phyloP scores from a whole-genome alignment of 2,329 filamentous ascomycete species.

The Chaetomium strumarium region DNA sequence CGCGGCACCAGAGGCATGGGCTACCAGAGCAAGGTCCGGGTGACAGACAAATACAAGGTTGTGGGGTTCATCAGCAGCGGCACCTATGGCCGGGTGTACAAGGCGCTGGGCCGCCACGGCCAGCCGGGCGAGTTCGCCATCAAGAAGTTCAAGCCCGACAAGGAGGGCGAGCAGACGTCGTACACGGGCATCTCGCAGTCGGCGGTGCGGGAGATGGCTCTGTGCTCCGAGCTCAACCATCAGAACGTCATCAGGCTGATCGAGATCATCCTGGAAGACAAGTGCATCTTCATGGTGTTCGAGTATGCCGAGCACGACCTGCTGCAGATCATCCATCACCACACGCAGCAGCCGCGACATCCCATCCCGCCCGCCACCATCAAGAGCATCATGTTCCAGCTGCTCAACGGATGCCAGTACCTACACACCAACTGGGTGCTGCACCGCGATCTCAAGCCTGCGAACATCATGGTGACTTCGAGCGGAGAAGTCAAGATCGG shows the following conservation, averaged over 20 bases:
- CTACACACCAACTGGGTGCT: conserved; percentile 96
- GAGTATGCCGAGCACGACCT: conserved; percentile 98
- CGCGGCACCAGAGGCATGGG: conserved; percentile 41
- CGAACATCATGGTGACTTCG: conserved; percentile 97
- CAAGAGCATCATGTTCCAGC: conserved; percentile 91
- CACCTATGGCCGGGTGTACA: conserved; percentile 97
- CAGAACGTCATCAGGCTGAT: conserved; percentile 83
- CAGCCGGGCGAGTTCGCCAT: conserved; percentile 85
- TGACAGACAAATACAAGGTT: conserved; percentile 90
- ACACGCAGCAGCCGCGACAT: conserved; percentile 81
- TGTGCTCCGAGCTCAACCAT: conserved; percentile 88
- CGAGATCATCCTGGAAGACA: conserved; percentile 96
- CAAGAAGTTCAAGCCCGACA: conserved; percentile 99
- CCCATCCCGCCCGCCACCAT: conserved; percentile 84
- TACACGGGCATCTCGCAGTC: conserved; percentile 98
- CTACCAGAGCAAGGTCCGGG: conserved; percentile 74
- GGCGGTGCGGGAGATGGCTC: conserved; percentile 92
- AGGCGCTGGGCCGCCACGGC: conserved; percentile 72
- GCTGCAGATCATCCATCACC: conserved; percentile 96
- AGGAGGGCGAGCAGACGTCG: conserved; percentile 88
- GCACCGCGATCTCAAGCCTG: conserved; percentile 93
- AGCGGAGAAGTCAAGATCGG: conserved; percentile 88
- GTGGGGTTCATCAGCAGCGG: conserved; percentile 97
- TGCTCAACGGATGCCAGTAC: conserved; percentile 91
- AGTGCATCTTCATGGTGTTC: conserved; percentile 99